Base-by-base conservation (phyloP, 2,329 filamentous ascomycete genomes). In the Monilinia laxa region DNA sequence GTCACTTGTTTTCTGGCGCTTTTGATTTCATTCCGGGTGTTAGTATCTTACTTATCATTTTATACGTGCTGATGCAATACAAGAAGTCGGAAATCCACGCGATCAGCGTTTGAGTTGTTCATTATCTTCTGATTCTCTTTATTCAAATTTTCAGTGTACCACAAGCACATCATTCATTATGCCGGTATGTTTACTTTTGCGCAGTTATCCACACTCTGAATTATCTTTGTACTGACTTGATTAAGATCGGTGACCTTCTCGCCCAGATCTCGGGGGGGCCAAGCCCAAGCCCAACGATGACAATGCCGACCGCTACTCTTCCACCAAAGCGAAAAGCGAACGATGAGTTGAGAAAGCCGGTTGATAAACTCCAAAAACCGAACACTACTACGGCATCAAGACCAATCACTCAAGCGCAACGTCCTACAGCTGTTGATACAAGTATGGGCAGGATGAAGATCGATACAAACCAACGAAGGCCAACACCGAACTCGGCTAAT, bases 191-290 rank as follows among this genome's bases (percentile, higher is more conserved):
- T 53, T 35, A 62, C 28, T 52, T 52, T 20, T 49, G 31, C 35
- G 7, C 56, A 63, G 28, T 57, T 53, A 4, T n/a, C 62, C 42
- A 31, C 45, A 47, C 25, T 40, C 38, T 64, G 54, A 56, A 68
- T 68, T 71, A 57, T 18, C 38, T 53, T 20, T 23, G 58, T 69
- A 70, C 67, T 74, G 55, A 73, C 62, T 71, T 72, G 65, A 67
- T 66, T 54, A 68, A 84, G 82, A 86, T 87, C 71, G 78, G 81
- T 68, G 84, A 86, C 70, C 78, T 87, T n/a, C 80, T 87, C 45
- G 86, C 85, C 71, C 83, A 86, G 75, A 89, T 89, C 71, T 84
- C 80, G 70, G 86, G 86, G 69, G 80, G 82, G 74, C 77, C 80
- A 53, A 72, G 75, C 64, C 69, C 79, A 38, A 40, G 40, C 18